These are phyloP conservation scores for Echinochloa phyllopogon DNA, from an alignment of 176 grass and related monocot species.

Conservation along the genomic window DNA sequence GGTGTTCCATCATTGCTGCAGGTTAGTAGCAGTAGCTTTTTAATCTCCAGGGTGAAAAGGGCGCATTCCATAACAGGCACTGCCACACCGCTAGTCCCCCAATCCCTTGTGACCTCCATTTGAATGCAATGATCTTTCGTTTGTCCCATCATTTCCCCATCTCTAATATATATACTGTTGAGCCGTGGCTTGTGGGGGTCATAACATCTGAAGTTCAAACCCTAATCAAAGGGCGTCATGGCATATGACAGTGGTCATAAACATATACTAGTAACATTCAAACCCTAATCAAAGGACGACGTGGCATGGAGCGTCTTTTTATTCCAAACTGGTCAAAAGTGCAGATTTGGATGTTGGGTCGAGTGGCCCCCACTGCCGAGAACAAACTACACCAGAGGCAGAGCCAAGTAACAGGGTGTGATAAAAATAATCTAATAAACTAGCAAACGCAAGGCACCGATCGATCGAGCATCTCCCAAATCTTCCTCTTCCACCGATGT, in stretches of 20 bases:
- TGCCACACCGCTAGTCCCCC: background rate
- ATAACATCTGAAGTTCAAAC: background rate
- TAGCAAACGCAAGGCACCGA: constrained; percentile 1
- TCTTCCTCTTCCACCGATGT: constrained; percentile 24
- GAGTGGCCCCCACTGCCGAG: background rate
- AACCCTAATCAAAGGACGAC: constrained; percentile 30
- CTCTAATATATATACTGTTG: background rate
- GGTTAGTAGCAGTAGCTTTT: constrained; percentile 1
- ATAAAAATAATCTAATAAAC: background rate
- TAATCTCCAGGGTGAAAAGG: constrained; percentile 14
- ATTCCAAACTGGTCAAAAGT: constrained; percentile 43
- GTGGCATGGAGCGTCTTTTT: background rate
- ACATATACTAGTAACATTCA: background rate
- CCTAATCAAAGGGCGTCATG: constrained; percentile 18
- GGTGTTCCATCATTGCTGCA: background rate
- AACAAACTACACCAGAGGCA: background rate
- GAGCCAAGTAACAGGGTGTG: background rate
- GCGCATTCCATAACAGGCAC: constrained; percentile 28
- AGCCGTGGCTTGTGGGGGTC: background rate
- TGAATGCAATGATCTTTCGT: constrained; percentile 8
- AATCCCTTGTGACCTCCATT: background rate
- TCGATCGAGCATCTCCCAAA: constrained; percentile 22
- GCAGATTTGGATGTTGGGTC: constrained; percentile 42
- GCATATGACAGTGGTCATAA: background rate
- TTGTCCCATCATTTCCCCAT: constrained; percentile 39